Evolutionary conservation across 169 alveolate genomes (phyloP), one percentile per base, ranked within the genome.

Genomic region (Plasmodium cynomolgi): DNA sequence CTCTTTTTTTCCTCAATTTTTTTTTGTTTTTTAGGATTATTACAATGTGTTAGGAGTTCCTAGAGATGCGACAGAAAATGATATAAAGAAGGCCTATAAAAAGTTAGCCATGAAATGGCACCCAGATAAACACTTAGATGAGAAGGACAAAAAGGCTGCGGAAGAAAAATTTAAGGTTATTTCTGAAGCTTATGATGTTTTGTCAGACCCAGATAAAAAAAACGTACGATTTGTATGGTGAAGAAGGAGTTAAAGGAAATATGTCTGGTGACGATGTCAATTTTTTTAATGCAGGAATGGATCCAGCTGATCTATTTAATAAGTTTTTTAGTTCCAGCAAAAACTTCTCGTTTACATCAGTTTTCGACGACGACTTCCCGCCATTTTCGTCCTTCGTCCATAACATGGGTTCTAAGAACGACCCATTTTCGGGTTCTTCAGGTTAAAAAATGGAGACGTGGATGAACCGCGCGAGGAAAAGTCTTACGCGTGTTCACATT

Each of bases 191-290:
- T 97, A 98, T 85, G 99, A 99, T 92, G 97, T 98, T n/a, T 95
- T 99, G 9, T 95, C 98, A 15, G 99, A 99, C 84, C 98, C 99
- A 7, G 98, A 98, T 91, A 98, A 98, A 92, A 95, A 98, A 97
- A 77, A 91, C 98, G 31, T 98, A 98, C 84, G 99, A 98, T 95
- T 98, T 97, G 75, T 97, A 97, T 83, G 99, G 99, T 17, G 98
- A 98, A 95, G 99, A 98, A 95, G 99, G 99, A 4, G 90, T 98
- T 7, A 97, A 98, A 73, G 99, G 99, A 77, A 97, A 97, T 11
- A 96, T 94, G 26, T 91, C 93, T 3, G 83, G 31, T 74, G 41
- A 74, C 41, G 83, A 74, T 74, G 23, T n/a, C 9, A n/a, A 39
- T 62, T 62, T 62, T 29, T 34, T 80, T 93, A 95, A 95, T 79